Evolutionary conservation across 2,329 filamentous ascomycete genomes (phyloP).

Genomic region (Hymenoscyphus occultus): DNA sequence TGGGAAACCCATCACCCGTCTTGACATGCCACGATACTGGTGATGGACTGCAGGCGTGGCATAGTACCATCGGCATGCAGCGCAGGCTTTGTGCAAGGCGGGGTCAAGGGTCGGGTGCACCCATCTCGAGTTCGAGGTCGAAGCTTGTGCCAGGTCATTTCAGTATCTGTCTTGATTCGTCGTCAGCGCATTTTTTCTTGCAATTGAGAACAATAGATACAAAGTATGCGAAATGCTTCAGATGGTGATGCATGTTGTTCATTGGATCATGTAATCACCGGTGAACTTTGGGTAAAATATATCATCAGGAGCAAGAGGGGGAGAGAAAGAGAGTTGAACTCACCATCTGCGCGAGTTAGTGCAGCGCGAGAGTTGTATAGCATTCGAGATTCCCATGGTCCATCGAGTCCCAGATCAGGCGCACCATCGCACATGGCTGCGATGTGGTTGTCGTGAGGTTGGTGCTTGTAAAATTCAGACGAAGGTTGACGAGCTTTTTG

Average conservation of each 20-base stretch:
- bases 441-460: neutral
- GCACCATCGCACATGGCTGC: neutral
- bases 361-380: neutral
- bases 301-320: slow-evolving; percentile 35
- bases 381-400: neutral
- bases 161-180: neutral
- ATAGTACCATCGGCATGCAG: neutral
- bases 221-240: slow-evolving; percentile 46
- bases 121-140: neutral
- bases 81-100: neutral
- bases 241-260: slow-evolving; percentile 72
- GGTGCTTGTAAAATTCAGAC: neutral
- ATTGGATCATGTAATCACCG: slow-evolving; percentile 39
- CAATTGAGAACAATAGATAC: slow-evolving; percentile 16
- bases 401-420: neutral
- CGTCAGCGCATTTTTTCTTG: slow-evolving; percentile 11
- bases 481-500: slow-evolving; percentile 6
- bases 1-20: neutral
- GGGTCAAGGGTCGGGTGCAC: neutral
- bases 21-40: neutral
- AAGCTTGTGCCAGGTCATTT: neutral
- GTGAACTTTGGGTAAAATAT: slow-evolving; percentile 33
- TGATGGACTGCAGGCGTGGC: neutral
- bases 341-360: slow-evolving; percentile 5
- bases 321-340: slow-evolving; percentile 7